Percentiles rank a stretch among this genome's conserved stretches.
Conservation (phyloP, 1,139 yeast genomes). For the Suhomyces wounanorum region DNA sequence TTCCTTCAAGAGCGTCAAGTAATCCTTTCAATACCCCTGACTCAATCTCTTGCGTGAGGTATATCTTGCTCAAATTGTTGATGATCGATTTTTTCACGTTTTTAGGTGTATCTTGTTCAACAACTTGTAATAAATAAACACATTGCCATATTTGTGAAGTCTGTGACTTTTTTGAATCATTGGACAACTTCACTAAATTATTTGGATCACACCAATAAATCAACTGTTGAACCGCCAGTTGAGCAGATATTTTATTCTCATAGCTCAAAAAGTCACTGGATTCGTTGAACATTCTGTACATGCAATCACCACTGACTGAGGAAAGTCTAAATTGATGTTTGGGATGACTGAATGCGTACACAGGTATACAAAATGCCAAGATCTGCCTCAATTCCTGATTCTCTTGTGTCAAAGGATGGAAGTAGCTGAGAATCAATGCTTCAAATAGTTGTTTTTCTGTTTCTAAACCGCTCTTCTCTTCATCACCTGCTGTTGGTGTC, state of each 20-base stretch:
- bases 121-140: constrained; percentile 52
- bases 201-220: constrained; percentile 86
- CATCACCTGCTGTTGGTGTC: constrained; percentile 15
- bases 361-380: constrained; percentile 86
- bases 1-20: constrained; percentile 36
- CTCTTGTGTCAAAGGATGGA: constrained; percentile 62
- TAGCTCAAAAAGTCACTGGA: constrained; percentile 35
- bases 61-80: constrained; percentile 52
- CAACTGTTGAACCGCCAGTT: constrained; percentile 70
- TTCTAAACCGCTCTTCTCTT: constrained; percentile 26
- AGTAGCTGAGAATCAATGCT: constrained; percentile 70
- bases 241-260: constrained; percentile 48
- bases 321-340: constrained; percentile 72
- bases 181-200: constrained; percentile 57
- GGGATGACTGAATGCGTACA: constrained; percentile 77
- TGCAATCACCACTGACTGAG: constrained; percentile 65
- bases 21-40: constrained; percentile 35
- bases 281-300: constrained; percentile 54
- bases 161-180: constrained; percentile 42
- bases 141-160: constrained; percentile 62
- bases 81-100: constrained; percentile 58
- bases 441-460: constrained; percentile 56
- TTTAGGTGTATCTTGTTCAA: constrained; percentile 55
- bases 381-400: constrained; percentile 79
- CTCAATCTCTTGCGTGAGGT: constrained; percentile 33